These are phyloP conservation scores for Cordyceps farinosa DNA, from an alignment of 2,329 filamentous ascomycete genomes.

Conservation along the genomic window DNA sequence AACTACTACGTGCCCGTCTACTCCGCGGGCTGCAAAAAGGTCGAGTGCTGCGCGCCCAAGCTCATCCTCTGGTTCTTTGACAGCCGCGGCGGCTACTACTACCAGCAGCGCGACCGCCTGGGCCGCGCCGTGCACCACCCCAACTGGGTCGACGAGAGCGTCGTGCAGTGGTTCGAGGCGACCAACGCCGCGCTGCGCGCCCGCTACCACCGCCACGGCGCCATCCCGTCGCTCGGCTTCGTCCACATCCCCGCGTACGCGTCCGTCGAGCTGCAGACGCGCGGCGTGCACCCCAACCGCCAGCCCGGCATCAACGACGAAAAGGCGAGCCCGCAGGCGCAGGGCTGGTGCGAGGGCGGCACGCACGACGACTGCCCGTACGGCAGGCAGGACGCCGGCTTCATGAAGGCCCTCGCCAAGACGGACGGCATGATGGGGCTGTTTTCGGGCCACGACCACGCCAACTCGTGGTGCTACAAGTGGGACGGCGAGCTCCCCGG, in stretches of 20 bases:
- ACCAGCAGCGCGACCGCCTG: conserved; percentile 35
- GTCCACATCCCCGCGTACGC: conserved; percentile 47
- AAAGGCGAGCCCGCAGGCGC: conserved; percentile 38
- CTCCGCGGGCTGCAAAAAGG: conserved; percentile 23
- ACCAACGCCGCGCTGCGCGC: conserved; percentile 30
- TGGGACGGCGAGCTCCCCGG: conserved; percentile 40
- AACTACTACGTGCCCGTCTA: conserved; percentile 49
- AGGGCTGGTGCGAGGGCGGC: conserved; percentile 43
- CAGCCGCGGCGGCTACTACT: conserved; percentile 54
- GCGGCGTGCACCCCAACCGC: conserved; percentile 33
- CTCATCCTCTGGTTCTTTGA: conserved; percentile 71
- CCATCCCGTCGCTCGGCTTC: conserved; percentile 45
- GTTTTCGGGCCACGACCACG: conserved; percentile 66
- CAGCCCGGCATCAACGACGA: conserved; percentile 48
- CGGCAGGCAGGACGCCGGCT: conserved; percentile 53
- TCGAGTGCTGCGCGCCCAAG: conserved; percentile 32
- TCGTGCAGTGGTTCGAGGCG: conserved; percentile 43
- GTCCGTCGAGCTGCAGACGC: conserved; percentile 28
- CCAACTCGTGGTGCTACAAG: conserved; percentile 54
- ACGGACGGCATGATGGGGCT: conserved; percentile 54
- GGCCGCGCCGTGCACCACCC: conserved; percentile 34
- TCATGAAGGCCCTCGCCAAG: conserved; percentile 58
- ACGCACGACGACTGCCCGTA: conserved; percentile 34
- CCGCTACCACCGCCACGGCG: conserved; percentile 31
- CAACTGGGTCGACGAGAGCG: conserved; percentile 44